These are phyloP conservation scores for Capronia epimyces DNA, from an alignment of 2,329 filamentous ascomycete species.

Conservation along the genomic window DNA sequence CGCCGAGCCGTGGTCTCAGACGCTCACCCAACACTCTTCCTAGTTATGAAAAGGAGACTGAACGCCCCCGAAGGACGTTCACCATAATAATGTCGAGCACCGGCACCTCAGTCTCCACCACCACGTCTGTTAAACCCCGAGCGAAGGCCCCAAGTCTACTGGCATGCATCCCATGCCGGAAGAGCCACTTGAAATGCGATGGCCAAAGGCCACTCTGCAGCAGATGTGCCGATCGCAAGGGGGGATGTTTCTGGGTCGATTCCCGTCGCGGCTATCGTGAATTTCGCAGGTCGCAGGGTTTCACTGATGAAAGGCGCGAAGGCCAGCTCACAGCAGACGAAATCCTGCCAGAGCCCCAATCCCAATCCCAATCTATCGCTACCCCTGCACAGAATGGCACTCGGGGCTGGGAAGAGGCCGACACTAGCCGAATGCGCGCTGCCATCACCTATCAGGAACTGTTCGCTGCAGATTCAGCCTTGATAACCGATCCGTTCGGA, in stretches of 20 bases:
- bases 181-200: conserved; percentile 71
- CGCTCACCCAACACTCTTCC: too few species aligned
- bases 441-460: conserved; percentile 24
- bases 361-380: not conserved
- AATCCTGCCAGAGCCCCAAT: conserved; percentile 9
- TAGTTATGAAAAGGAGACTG: not conserved
- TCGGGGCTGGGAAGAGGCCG: conserved; percentile 18
- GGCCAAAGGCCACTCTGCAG: conserved; percentile 60
- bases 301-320: conserved; percentile 6
- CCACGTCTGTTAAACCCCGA: conserved; percentile 22
- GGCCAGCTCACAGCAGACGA: conserved; percentile 12
- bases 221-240: conserved; percentile 56
- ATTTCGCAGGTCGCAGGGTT: conserved; percentile 22
- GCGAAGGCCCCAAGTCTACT: conserved; percentile 33
- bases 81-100: not conserved
- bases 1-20: too few species aligned
- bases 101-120: not conserved
- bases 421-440: conserved; percentile 17
- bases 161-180: conserved; percentile 47
- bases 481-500: conserved; percentile 24
- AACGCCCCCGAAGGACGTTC: not conserved
- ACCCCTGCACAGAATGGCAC: conserved; percentile 11
- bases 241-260: conserved; percentile 51
- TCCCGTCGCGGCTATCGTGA: conserved; percentile 26
- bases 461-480: conserved; percentile 26